phyloP scores from a whole-genome alignment of 2,329 filamentous ascomycete genomes.

The Aulographum hederae region DNA sequence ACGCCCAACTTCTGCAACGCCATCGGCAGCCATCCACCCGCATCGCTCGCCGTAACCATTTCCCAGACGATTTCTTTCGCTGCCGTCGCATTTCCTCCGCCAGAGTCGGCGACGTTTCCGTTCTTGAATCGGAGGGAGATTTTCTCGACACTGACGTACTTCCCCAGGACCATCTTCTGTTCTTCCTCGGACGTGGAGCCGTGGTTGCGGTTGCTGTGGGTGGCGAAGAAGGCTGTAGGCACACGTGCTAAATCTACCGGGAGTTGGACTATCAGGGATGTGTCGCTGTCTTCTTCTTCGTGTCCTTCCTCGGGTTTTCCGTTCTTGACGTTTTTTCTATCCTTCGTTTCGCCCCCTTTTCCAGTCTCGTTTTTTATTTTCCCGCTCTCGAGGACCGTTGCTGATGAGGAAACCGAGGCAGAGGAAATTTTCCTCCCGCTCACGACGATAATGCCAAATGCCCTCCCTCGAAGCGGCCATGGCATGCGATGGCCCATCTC shows the following conservation, averaged over 20 bases:
- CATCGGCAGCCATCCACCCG: slow-evolving; percentile 45
- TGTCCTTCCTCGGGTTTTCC: too few species aligned
- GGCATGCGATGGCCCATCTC: too few species aligned
- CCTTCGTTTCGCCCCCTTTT: too few species aligned
- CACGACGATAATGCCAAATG: too few species aligned
- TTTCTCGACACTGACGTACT: slow-evolving; percentile 50
- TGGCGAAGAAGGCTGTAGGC: slow-evolving; percentile 8
- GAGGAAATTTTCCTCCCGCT: slow-evolving; percentile 5
- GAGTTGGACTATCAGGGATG: slow-evolving; percentile 20
- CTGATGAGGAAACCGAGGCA: too few species aligned
- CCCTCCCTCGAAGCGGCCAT: too few species aligned
- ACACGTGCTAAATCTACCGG: slow-evolving; percentile 17
- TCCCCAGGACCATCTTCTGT: slow-evolving; percentile 34
- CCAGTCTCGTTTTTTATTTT: too few species aligned
- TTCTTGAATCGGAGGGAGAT: too few species aligned
- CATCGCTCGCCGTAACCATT: slow-evolving; percentile 61
- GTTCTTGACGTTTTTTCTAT: too few species aligned
- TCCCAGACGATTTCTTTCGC: slow-evolving; percentile 43
- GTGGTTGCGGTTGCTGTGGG: slow-evolving; percentile 13
- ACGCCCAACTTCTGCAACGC: slow-evolving; percentile 47
- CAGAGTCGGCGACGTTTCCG: too few species aligned
- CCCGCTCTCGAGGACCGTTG: too few species aligned
- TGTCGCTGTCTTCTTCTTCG: too few species aligned
- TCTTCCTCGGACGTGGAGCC: slow-evolving; percentile 12
- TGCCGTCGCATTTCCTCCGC: slow-evolving; percentile 12